Percentiles rank a stretch among this genome's conserved stretches.
phyloP scores from a whole-genome alignment of 495 filamentous ascomycete genomes.

The Neurospora sp. region DNA sequence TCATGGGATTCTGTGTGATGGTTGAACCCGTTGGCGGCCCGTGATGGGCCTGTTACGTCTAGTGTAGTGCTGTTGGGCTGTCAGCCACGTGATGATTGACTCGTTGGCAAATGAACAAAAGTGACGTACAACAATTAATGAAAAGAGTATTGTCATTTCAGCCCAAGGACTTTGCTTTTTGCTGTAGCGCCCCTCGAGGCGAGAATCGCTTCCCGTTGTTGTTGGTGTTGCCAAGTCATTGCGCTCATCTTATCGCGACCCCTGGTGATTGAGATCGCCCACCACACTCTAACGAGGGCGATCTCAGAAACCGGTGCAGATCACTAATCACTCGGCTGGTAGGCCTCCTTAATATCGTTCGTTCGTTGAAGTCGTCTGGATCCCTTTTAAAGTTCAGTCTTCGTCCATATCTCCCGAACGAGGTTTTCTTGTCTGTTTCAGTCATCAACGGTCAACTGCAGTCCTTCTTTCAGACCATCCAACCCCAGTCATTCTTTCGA shows the following conservation, averaged over 20 bases:
- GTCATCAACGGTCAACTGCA: not conserved
- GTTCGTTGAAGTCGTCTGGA: not conserved
- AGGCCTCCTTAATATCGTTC: not conserved
- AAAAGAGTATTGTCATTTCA: not conserved
- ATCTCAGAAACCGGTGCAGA: not conserved
- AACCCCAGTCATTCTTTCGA: not conserved
- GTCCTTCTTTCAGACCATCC: not conserved
- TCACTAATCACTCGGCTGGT: not conserved
- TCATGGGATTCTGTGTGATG: not conserved
- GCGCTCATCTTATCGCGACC: not conserved
- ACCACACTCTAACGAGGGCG: no score
- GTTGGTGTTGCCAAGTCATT: not conserved
- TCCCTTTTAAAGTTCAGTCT: not conserved
- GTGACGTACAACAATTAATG: not conserved
- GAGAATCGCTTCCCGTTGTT: not conserved
- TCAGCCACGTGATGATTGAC: not conserved
- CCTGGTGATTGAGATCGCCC: not conserved
- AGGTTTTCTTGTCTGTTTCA: not conserved
- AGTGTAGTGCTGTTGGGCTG: not conserved
- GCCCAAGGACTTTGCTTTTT: not conserved
- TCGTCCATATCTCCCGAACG: not conserved
- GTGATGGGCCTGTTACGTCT: not conserved
- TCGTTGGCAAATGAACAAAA: not conserved
- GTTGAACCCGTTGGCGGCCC: not conserved
- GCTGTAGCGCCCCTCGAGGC: not conserved